phyloP scores from a whole-genome alignment of 148 eudicot species.

The Chenopodium formosanum region DNA sequence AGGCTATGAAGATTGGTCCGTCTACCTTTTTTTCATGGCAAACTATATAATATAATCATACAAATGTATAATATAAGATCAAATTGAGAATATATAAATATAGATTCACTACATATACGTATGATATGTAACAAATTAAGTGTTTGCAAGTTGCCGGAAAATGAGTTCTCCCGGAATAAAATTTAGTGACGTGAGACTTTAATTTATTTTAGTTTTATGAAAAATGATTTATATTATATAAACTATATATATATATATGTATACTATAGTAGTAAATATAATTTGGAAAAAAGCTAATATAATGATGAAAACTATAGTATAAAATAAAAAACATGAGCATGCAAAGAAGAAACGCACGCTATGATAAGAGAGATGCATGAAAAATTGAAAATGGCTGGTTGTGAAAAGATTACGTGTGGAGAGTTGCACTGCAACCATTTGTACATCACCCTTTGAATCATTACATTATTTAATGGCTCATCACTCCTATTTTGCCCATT shows the following conservation, averaged over 20 bases:
- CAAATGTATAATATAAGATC: background rate
- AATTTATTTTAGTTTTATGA: too few relatives aligned
- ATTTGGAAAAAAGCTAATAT: background rate
- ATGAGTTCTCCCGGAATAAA: slow-evolving; percentile 13
- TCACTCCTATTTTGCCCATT: slow-evolving; percentile 13
- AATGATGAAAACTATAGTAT: slow-evolving; percentile 11
- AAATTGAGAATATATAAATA: too few relatives aligned
- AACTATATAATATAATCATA: background rate
- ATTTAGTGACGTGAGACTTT: slow-evolving; percentile 18
- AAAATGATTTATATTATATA: background rate
- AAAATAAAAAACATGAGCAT: slow-evolving; percentile 1
- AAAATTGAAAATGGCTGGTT: slow-evolving; percentile 15
- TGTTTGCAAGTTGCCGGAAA: slow-evolving; percentile 20
- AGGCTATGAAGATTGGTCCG: slow-evolving; percentile 36
- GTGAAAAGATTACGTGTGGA: slow-evolving; percentile 33
- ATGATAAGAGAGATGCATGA: background rate
- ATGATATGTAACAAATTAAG: background rate
- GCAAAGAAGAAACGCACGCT: slow-evolving; percentile 22
- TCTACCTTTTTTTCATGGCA: slow-evolving; percentile 17
- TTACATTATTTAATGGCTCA: slow-evolving; percentile 9
- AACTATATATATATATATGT: too few relatives aligned
- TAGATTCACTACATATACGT: too few relatives aligned
- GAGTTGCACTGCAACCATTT: slow-evolving; percentile 20
- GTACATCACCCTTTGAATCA: slow-evolving; percentile 30
- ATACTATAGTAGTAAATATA: background rate